Percentiles rank a stretch among this genome's conserved stretches.
Conservation (phyloP, 1,284 basidiomycete species). For the Termitomyces sp. region DNA sequence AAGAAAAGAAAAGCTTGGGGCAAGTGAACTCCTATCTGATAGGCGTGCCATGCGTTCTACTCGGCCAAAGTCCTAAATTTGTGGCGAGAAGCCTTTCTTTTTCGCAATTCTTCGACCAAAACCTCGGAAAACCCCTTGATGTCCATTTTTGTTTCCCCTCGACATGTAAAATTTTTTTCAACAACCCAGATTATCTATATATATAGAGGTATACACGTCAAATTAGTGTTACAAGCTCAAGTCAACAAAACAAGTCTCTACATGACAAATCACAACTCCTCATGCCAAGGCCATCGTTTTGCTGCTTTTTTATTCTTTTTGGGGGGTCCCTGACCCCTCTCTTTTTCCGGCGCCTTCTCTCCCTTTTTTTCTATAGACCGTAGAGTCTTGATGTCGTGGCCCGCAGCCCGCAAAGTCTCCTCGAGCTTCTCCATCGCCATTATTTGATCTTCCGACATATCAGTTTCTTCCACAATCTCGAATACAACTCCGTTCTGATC, state of each 20-base stretch:
- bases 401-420: conserved; percentile 37
- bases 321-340: conserved; percentile 10
- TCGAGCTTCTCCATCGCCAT: conserved; percentile 29
- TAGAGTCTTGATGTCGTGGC: conserved; percentile 32
- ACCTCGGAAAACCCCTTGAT: neutral
- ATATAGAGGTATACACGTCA: neutral
- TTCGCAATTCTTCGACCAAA: neutral
- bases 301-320: conserved; percentile 13
- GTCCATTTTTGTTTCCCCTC: neutral
- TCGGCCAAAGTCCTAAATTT: conserved; percentile 2
- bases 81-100: conserved; percentile 6
- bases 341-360: conserved; percentile 12
- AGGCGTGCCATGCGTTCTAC: neutral
- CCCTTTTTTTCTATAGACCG: conserved; percentile 15
- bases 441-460: conserved; percentile 28
- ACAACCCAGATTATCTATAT: neutral
- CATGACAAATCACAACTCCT: conserved; percentile 16
- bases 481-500: conserved; percentile 53
- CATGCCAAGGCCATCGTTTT: conserved; percentile 12
- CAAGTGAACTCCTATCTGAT: neutral
- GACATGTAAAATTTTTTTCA: no score
- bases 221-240: conserved; percentile 3
- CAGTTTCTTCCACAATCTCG: conserved; percentile 48
- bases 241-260: neutral
- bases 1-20: neutral